Base-by-base conservation (phyloP, 345 rosid genomes). In the Euphorbia tirucalli region DNA sequence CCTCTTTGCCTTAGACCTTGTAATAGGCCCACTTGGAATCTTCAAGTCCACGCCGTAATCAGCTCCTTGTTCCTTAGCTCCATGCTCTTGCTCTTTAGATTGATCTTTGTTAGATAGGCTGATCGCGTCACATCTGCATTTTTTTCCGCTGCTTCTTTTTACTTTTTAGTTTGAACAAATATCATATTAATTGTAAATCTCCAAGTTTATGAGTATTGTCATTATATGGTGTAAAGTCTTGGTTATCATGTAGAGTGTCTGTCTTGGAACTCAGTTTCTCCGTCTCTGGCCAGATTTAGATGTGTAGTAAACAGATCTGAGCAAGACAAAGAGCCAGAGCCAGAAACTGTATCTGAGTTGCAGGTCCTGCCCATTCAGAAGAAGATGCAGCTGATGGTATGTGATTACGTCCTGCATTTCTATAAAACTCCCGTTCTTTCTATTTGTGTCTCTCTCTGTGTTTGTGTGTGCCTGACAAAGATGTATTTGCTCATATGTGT, bases 241-340 rank as follows among this genome's bases (percentile, higher is more conserved):
- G 22, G 21, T 32, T 41, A 37, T 28, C 11, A 35, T 19, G 28
- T 60, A 59, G 35, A 19, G 31, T 49, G 27, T 71, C 19, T 43
- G 25, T 41, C 13, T 30, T 62, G 19, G n/a, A 69, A 54, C 59
- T 67, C 13, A 18, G 22, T 61, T 52, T 58, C 49, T 21, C 49
- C 8, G 50, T 32, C 11, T 56, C 48, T 41, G 31, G 19, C 48
- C 66, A 44, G 30, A 57, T 58, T 79, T 57, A 70, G 48, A 25
- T 73, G 27, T 71, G 19, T 56, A 50, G 80, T 66, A 56, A 57
- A 74, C 75, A 96, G 99, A 78, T 88, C 98, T 79, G 99, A 93
- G 86, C 99, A 96, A 87, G 98, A 96, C 82, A 93, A 83, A 87
- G 99, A 96, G 76, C 98, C 93, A 71, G 98, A 90, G 79, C 90